Conservation (phyloP, 768 basidiomycete species). For the Leccinum boreale region DNA sequence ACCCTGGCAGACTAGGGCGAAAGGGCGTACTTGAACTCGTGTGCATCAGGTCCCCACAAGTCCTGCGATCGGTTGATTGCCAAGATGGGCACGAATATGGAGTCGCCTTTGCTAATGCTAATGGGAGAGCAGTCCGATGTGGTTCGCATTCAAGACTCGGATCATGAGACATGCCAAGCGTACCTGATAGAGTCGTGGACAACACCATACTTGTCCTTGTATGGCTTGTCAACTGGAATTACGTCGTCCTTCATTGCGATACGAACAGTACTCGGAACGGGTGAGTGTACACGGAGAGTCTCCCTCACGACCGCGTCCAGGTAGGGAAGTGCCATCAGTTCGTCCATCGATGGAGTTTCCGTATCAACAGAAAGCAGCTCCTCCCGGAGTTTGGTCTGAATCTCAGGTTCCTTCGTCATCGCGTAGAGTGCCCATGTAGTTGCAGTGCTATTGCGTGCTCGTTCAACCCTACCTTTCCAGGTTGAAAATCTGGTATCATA, state of each 20-base stretch:
- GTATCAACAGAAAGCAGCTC: conserved; percentile 52
- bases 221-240: conserved; percentile 46
- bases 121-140: background rate
- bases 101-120: conserved; percentile 45
- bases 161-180: background rate
- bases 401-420: conserved; percentile 43
- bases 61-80: conserved; percentile 48
- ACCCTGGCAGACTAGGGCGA: background rate
- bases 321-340: conserved; percentile 61
- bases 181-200: conserved; percentile 39
- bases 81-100: conserved; percentile 48
- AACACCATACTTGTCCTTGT: conserved; percentile 43
- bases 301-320: conserved; percentile 70
- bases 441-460: conserved; percentile 27
- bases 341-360: conserved; percentile 66
- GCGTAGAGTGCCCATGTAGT: conserved; percentile 60
- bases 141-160: background rate
- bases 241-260: conserved; percentile 51
- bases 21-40: conserved; percentile 48
- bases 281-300: conserved; percentile 53
- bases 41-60: conserved; percentile 63
- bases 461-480: background rate
- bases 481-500: background rate
- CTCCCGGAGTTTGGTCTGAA: conserved; percentile 55
- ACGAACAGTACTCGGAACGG: conserved; percentile 43